Base-by-base conservation (phyloP, 495 filamentous ascomycete species). In the Talaromyces thailandensis region DNA sequence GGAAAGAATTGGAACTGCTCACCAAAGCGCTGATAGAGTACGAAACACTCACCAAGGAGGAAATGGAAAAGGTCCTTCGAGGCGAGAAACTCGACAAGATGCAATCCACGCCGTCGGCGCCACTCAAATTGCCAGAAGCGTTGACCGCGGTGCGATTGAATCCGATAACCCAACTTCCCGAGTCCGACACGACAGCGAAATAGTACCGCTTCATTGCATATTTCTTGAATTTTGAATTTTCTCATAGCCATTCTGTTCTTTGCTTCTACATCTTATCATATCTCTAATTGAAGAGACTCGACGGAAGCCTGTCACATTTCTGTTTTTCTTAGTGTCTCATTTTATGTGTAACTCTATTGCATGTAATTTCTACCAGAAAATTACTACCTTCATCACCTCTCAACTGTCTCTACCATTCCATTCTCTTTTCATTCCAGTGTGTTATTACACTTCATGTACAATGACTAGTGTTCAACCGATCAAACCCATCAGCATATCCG, bases 11-110 rank as follows among this genome's bases (percentile, higher is more conserved):
- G 9, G 93, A 98, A 64, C 73, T 88, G 21, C 76, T 98, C 5
- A 93, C 93, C 29, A 86, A 92, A 68, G 94, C 92, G 3, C 76
- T 98, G 12, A 84, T 98, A 26, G 88, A 98, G 76, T 97, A 97
- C 73, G 95, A 98, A 75, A 95, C 90, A 2, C 76, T 97, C 24
- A 88, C 85, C 65, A 88, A 86, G 69, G 87, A 89, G 25, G 95
- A 98, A 69, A 93, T 97, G 67, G 88, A 88, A 71, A 91, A 88
- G 76, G 88, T 96, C 2, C 80, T 97, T 26, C 81, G 81, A 61
- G 94, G 94, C 18, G 91, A 96, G 74, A 90, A 89, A 70, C 76
- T 97, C n/a, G 83, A 85, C 14, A 86, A 82, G 64, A 56, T 88
- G 24, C 68, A 69, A 21, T 69, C 76, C 11, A 56, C 69, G 12